phyloP scores from a whole-genome alignment of 2,329 filamentous ascomycete genomes.

The Purpureocillium lavendulum region DNA sequence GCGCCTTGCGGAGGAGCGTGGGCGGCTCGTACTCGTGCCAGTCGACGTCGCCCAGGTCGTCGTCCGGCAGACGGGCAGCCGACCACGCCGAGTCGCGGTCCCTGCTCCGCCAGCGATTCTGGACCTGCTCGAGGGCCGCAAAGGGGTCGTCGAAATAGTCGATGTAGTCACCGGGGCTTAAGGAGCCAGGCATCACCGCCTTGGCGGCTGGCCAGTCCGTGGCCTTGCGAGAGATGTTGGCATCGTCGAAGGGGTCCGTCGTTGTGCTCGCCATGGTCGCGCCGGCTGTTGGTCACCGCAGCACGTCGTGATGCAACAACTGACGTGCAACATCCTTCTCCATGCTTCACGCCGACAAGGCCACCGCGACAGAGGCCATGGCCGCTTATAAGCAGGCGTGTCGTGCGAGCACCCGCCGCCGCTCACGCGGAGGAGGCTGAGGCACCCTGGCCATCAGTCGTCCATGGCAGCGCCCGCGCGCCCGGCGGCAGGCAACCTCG shows the following conservation, averaged over 20 bases:
- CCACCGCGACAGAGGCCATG: too few species aligned
- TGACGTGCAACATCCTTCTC: too few species aligned
- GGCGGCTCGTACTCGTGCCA: conserved; percentile 42
- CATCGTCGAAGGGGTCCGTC: background rate
- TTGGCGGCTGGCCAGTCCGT: conserved; percentile 5
- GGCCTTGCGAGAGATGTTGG: conserved; percentile 3
- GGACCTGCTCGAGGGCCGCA: conserved; percentile 12
- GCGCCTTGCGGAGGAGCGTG: conserved; percentile 25
- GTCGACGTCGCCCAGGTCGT: conserved; percentile 23
- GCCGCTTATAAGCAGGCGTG: too few species aligned
- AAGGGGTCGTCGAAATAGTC: conserved; percentile 21
- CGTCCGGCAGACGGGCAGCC: conserved; percentile 12
- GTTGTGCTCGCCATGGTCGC: background rate
- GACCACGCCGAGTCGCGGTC: conserved; percentile 12
- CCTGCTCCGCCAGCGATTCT: conserved; percentile 15
- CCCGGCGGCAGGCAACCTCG: too few species aligned
- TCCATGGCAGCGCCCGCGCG: too few species aligned
- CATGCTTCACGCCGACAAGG: too few species aligned
- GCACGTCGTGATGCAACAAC: too few species aligned
- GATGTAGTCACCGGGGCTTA: conserved; percentile 19
- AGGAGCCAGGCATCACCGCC: conserved; percentile 18
- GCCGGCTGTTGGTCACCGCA: too few species aligned
- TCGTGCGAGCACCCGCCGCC: too few species aligned
- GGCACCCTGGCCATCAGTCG: too few species aligned
- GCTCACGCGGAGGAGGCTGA: too few species aligned